Evolutionary conservation across 257 asterid species (phyloP), one percentile per base, ranked within the genome.

Genomic region (Eucommia ulmoides): DNA sequence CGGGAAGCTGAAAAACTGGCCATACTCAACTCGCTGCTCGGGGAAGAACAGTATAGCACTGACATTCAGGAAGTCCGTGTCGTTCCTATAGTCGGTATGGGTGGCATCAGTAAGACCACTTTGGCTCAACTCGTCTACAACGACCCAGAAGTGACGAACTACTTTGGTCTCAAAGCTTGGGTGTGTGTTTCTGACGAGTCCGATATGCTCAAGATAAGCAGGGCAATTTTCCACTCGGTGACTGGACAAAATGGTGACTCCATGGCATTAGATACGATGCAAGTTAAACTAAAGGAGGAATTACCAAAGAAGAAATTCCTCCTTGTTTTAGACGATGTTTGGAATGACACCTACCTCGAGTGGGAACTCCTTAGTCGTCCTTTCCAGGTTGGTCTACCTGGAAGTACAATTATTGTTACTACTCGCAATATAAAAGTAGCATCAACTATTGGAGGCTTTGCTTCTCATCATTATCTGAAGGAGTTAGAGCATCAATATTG

Each of bases 391-490:
- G 88, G 82, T 50, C 49, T 33, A 22, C 52, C 64, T 1, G 82
- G 81, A 46, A 81, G 88, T 62, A 54, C 59, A 67, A 75, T 81
- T 24, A 70, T 81, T 15, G 71, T 75, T 16, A 81, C 93, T 8
- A 78, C 93, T 35, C 79, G 79, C 16, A 67, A 65, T 1, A 71
- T 59, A 22, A 53, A 60, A 3, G 68, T 74, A 23, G 84, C 84
- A 7, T 44, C 42, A 12, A 62, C 66, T 52, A 75, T 75, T 57
- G 70, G 71, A 8, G 64, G 78, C 7, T 75, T 74, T 54, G 65
- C 33, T 7, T 24, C 41, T 2, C 15, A 5, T 29, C 38, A 0
- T 19, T n/a, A n/a, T n/a, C 3, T 61, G 25, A 23, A 1, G 0
- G 22, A 46, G n/a, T 0, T 61, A 1, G 19, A 42, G 1, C 7